These are phyloP conservation scores for Rhazya stricta DNA, from an alignment of 257 asterid species.

Conservation along the genomic window DNA sequence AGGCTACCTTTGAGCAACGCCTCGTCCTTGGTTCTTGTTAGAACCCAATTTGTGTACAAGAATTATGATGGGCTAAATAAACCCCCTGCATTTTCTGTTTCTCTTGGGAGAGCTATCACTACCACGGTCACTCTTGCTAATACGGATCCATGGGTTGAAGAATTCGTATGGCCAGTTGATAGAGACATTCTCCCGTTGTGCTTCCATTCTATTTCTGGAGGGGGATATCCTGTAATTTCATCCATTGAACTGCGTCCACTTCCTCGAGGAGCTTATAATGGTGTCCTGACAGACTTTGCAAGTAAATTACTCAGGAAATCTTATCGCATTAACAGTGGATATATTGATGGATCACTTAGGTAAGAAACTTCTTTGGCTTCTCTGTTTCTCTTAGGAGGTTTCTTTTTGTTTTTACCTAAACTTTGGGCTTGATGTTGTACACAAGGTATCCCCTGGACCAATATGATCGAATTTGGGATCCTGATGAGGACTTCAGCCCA, in stretches of 20 bases:
- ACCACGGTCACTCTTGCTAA: constrained; percentile 65
- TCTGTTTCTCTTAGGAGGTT: not conserved
- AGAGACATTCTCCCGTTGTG: constrained; percentile 58
- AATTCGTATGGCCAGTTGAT: constrained; percentile 53
- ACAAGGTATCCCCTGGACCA: constrained; percentile 79
- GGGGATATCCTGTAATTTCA: constrained; percentile 78
- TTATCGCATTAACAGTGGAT: constrained; percentile 75
- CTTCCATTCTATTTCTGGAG: constrained; percentile 56
- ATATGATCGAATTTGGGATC: constrained; percentile 88
- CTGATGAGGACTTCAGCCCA: constrained; percentile 81
- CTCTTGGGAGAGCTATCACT: constrained; percentile 72
- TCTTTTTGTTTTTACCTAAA: constrained; percentile 7
- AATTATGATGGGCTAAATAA: constrained; percentile 72
- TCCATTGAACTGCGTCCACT: constrained; percentile 76
- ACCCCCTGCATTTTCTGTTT: constrained; percentile 80
- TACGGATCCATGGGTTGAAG: constrained; percentile 77
- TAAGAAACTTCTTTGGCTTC: constrained; percentile 13
- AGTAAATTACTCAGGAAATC: constrained; percentile 56
- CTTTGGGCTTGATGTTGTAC: constrained; percentile 1
- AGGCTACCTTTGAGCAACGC: constrained; percentile 46
- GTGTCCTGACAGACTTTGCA: constrained; percentile 37
- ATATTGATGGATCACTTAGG: constrained; percentile 70
- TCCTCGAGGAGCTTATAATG: constrained; percentile 58
- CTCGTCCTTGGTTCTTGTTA: constrained; percentile 55
- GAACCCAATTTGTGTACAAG: constrained; percentile 68